phyloP scores from a whole-genome alignment of 2,329 filamentous ascomycete genomes.

The Diaporthe sp. region DNA sequence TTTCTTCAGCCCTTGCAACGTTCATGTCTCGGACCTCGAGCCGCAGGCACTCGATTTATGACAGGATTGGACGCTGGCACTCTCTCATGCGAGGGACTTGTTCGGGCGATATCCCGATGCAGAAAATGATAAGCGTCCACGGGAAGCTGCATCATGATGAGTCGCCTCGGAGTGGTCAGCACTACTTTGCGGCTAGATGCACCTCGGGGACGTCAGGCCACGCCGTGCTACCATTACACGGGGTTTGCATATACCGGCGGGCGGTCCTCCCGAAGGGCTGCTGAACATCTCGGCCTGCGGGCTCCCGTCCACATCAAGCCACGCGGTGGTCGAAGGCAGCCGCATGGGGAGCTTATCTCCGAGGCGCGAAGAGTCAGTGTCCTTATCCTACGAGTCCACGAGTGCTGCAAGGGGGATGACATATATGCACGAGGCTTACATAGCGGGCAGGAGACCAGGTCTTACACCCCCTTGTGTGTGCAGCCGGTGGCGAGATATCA shows the following conservation, averaged over 20 bases:
- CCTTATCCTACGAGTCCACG: neutral
- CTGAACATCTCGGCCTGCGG: neutral
- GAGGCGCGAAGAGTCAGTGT: neutral
- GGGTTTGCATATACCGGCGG: neutral
- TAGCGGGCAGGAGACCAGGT: neutral
- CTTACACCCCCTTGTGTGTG: neutral
- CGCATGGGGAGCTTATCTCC: neutral
- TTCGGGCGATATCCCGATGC: neutral
- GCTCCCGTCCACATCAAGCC: neutral
- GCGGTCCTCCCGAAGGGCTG: neutral
- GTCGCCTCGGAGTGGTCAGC: neutral
- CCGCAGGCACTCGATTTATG: no score
- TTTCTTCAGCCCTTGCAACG: neutral
- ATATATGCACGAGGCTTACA: neutral
- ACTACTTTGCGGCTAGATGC: neutral
- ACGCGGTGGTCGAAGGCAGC: neutral
- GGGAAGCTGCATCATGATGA: no score
- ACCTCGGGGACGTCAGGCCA: neutral
- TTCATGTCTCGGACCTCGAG: neutral
- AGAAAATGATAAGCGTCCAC: neutral
- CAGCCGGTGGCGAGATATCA: neutral
- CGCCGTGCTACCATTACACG: constrained; percentile 1
- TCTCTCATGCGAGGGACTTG: neutral
- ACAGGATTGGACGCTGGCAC: neutral
- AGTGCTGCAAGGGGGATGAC: neutral